Conservation (phyloP, 257 asterid genomes). For the Nicotiana benthamiana region DNA sequence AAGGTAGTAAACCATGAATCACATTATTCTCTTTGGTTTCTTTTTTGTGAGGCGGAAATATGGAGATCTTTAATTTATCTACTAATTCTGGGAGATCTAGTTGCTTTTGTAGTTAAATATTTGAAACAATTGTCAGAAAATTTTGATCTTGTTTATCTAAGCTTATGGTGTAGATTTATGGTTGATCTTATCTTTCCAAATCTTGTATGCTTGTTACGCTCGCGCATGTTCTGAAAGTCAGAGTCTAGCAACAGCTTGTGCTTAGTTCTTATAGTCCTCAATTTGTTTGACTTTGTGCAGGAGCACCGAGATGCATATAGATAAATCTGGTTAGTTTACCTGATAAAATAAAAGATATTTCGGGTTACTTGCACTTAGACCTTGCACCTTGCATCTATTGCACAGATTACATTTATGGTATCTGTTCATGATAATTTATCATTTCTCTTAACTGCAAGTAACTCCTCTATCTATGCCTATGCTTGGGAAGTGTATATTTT, state of each 20-base stretch:
- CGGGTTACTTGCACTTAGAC: background rate
- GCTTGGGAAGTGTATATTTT: background rate
- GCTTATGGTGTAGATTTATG: background rate
- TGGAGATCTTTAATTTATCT: background rate
- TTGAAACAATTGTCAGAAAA: background rate
- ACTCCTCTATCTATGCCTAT: background rate
- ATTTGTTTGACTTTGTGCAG: background rate
- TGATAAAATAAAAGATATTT: too few species aligned
- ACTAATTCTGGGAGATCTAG: background rate
- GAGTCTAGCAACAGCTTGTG: background rate
- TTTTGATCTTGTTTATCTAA: background rate
- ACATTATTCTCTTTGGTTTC: background rate
- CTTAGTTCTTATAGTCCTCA: background rate
- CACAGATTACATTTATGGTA: background rate
- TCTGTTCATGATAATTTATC: background rate
- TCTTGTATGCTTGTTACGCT: background rate
- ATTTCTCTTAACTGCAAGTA: background rate
- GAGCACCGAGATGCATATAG: background rate
- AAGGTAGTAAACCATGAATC: background rate
- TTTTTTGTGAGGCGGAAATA: background rate
- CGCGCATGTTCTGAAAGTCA: background rate
- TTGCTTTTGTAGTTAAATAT: background rate
- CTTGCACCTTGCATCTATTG: background rate
- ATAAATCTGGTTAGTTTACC: too few species aligned
- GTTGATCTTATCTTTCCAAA: background rate